Evolutionary conservation across 257 asterid species (phyloP).

Genomic region (Sherardia arvensis): DNA sequence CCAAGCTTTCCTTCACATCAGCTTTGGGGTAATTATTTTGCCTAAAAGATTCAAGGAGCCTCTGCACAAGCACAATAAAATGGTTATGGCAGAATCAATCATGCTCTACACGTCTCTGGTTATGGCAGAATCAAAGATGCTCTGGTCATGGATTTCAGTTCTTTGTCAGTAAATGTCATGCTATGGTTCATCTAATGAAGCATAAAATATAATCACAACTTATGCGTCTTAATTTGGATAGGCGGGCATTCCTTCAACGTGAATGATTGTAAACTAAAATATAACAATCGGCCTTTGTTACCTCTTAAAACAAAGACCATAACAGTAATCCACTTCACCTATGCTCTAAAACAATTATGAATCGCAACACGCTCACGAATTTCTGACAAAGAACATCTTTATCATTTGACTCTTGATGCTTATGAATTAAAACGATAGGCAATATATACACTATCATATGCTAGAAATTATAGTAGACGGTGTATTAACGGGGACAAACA

Average conservation of each 20-base stretch:
- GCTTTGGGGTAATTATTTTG: constrained; percentile 74
- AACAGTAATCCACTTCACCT: not conserved
- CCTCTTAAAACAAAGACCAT: not conserved
- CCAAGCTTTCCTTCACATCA: constrained; percentile 51
- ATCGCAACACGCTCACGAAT: not conserved
- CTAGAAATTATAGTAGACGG: not conserved
- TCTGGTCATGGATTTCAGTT: too few species aligned
- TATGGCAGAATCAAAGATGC: not conserved
- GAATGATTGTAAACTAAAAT: not conserved
- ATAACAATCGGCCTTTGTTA: not conserved
- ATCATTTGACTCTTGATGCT: not conserved
- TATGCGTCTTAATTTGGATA: not conserved
- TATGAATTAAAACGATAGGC: not conserved
- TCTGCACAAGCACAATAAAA: constrained; percentile 34
- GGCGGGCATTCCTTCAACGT: not conserved
- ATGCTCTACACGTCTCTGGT: not conserved
- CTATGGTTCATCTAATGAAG: not conserved
- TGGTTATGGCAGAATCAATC: not conserved
- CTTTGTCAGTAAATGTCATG: not conserved
- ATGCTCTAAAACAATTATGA: not conserved
- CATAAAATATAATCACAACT: not conserved
- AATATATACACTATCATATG: not conserved
- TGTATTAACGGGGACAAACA: not conserved
- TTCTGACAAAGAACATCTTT: not conserved
- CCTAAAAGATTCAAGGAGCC: constrained; percentile 55